Evolutionary conservation across 2,329 filamentous ascomycete genomes (phyloP).

Genomic region (Achaetomium macrosporum): DNA sequence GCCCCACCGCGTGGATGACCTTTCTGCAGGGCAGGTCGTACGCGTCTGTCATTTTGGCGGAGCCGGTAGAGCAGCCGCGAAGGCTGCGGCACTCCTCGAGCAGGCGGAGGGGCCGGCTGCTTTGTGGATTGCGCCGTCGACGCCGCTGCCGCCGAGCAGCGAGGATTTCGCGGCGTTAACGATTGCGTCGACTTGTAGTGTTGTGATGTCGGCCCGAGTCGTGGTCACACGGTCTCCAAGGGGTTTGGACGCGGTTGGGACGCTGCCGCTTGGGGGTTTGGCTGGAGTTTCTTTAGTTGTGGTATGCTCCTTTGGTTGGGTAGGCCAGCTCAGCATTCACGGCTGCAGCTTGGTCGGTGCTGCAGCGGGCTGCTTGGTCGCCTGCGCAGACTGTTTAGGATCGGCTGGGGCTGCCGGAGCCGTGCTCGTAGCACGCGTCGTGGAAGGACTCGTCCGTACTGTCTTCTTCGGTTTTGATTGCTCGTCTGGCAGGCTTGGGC

Average conservation of each 20-base stretch:
- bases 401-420: too few species aligned
- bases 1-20: slow-evolving; percentile 88
- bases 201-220: slow-evolving; percentile 75
- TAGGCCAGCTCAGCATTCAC: too few species aligned
- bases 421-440: too few species aligned
- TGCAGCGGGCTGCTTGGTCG: too few species aligned
- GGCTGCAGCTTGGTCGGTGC: too few species aligned
- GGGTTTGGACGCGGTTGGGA: slow-evolving; percentile 35
- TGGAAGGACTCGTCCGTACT: too few species aligned
- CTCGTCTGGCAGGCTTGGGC: too few species aligned
- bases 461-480: too few species aligned
- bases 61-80: slow-evolving; percentile 67
- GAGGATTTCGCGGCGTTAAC: slow-evolving; percentile 91
- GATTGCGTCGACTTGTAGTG: slow-evolving; percentile 70
- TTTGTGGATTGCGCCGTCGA: slow-evolving; percentile 80
- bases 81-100: slow-evolving; percentile 65
- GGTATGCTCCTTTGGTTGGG: too few species aligned
- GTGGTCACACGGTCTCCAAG: slow-evolving; percentile 68
- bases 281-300: too few species aligned
- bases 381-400: too few species aligned
- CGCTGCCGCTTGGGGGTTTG: slow-evolving; percentile 5
- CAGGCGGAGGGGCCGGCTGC: slow-evolving; percentile 69
- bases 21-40: slow-evolving; percentile 70
- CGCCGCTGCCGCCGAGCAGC: slow-evolving; percentile 86
- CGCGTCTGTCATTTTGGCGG: slow-evolving; percentile 74